These are phyloP conservation scores for Acanthamoeba lenticulata DNA, from an alignment of 208 protist species.

Conservation along the genomic window DNA sequence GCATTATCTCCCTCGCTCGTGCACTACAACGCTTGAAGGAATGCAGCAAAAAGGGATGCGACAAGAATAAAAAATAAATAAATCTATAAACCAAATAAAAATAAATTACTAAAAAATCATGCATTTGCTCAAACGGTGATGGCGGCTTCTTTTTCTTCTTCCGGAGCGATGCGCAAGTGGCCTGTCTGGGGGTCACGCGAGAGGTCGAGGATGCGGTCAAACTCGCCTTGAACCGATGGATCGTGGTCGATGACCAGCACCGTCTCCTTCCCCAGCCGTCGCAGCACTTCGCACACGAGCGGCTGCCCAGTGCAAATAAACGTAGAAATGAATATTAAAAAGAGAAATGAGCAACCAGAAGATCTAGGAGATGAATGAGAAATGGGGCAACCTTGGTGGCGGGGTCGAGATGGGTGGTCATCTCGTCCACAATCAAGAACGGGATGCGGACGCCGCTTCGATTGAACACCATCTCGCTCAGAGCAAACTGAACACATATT, in stretches of 20 bases:
- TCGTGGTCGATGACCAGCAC: slow-evolving; percentile 77
- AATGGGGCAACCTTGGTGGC: slow-evolving; percentile 60
- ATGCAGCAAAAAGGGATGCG: no score
- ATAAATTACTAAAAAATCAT: no score
- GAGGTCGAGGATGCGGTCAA: slow-evolving; percentile 68
- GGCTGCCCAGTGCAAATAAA: background rate
- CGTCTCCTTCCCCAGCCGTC: slow-evolving; percentile 66
- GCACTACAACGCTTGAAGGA: no score
- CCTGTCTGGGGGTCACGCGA: background rate
- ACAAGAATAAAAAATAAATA: no score
- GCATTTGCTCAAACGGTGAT: background rate
- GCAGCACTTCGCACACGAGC: slow-evolving; percentile 66
- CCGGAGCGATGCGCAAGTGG: background rate
- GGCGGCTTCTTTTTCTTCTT: background rate
- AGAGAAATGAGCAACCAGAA: background rate
- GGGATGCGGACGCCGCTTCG: slow-evolving; percentile 56
- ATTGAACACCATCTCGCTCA: slow-evolving; percentile 75
- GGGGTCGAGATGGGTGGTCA: slow-evolving; percentile 74
- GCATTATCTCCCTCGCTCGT: background rate
- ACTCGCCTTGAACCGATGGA: slow-evolving; percentile 72
- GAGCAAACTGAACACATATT: slow-evolving; percentile 71
- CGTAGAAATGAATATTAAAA: background rate
- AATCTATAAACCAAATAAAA: no score
- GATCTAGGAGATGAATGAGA: background rate
- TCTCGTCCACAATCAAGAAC: slow-evolving; percentile 70